A percentile compares a stretch with the other conserved stretches of the same genome.
Conservation (phyloP, 495 filamentous ascomycete species). For the Penicillium bialowiezense region DNA sequence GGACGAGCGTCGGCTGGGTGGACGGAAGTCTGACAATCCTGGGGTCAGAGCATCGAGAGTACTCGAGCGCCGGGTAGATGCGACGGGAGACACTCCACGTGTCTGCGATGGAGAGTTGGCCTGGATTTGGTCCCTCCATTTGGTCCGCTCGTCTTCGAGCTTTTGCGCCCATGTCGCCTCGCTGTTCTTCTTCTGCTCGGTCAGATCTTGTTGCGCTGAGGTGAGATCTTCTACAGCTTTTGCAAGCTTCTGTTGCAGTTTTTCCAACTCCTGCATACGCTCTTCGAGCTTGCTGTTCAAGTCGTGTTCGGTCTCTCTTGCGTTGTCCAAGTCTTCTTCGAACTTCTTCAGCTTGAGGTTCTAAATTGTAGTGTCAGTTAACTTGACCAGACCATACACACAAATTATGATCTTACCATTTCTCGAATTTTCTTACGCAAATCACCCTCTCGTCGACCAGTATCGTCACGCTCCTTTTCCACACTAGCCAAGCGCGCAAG, state of each 20-base stretch:
- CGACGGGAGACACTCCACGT: slow-evolving; percentile 47
- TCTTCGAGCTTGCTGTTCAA: slow-evolving; percentile 56
- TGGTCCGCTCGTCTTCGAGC: slow-evolving; percentile 69
- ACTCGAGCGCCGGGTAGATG: slow-evolving; percentile 44
- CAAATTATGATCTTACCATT: slow-evolving; percentile 52
- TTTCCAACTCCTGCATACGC: slow-evolving; percentile 61
- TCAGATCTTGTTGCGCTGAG: slow-evolving; percentile 59
- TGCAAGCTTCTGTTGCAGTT: slow-evolving; percentile 59
- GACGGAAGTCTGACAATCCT: slow-evolving; percentile 34
- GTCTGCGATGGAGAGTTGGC: slow-evolving; percentile 42
- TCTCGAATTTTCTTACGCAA: slow-evolving; percentile 84
- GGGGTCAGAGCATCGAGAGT: slow-evolving; percentile 35
- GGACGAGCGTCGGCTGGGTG: slow-evolving; percentile 48
- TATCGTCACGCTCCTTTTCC: slow-evolving; percentile 88
- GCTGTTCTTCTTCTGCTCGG: slow-evolving; percentile 65
- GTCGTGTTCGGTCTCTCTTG: slow-evolving; percentile 60
- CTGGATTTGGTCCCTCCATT: slow-evolving; percentile 62
- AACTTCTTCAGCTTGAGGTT: slow-evolving; percentile 69
- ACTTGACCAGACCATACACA: background rate
- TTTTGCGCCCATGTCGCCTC: slow-evolving; percentile 60
- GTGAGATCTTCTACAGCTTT: slow-evolving; percentile 61
- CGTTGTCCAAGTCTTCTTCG: slow-evolving; percentile 80
- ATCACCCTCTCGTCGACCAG: slow-evolving; percentile 77
- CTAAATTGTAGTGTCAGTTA: slow-evolving; percentile 39
- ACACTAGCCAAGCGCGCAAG: slow-evolving; percentile 67